Base-by-base conservation (phyloP, 1,139 yeast genomes). In the Magnusiomyces sp. region DNA sequence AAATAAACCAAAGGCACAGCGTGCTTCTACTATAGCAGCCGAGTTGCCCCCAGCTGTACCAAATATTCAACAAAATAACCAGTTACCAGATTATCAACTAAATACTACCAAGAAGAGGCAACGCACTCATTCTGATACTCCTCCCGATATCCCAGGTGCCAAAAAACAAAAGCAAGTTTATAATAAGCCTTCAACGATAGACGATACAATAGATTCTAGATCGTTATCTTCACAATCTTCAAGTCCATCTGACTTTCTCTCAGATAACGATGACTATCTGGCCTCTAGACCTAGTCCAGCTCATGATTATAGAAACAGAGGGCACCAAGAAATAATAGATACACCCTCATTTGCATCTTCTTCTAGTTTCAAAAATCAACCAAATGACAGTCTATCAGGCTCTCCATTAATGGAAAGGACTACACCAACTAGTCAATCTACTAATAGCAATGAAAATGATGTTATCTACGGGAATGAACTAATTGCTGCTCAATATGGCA, bases 401-500 rank as follows among this genome's bases (percentile, higher is more conserved):
- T 49, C 29, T 37, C 19, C 19, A 38, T 10, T 38, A 27, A 38
- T 27, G 10, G 10, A 31, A 9, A 19, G 13, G 13, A 4, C 51
- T 53, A 44, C 51, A 52, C 47, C 10, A 53, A 50, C 37, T 55
- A 49, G 32, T 19, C 34, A 14, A 33, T 16, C 49, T n/a, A 55
- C 11, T 63, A 58, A 45, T 49, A 56, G 13, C 53, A 62, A 47
- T 59, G 60, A 16, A 59, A 58, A 44, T 56, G 59, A 27, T 55
- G 65, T n/a, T 65, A 62, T 52, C 57, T 62, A 49, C 60, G 66
- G 57, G 60, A 67, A 58, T 60, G 67, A 56, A 61, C 63, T 40
- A 55, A 59, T 65, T 50, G 63, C 67, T 13, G 68, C 70, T 40
- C 72, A 69, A 47, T 75, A 75, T 61, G 63, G 73, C 16, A 65